Conservation (phyloP, 768 basidiomycete genomes). For the Lactarius quietus region DNA sequence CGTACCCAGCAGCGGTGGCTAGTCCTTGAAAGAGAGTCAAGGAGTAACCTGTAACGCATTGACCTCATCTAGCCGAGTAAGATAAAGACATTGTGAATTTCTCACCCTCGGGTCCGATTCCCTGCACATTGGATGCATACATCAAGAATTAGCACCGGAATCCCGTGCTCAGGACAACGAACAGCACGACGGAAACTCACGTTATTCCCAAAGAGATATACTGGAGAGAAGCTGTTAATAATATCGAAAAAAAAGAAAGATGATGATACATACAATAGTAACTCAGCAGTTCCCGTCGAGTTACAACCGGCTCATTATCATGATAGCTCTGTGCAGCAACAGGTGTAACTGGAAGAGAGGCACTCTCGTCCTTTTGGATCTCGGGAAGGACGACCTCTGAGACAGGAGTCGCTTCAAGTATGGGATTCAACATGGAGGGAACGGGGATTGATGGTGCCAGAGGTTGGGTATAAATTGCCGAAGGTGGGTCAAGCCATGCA, state of each 20-base stretch:
- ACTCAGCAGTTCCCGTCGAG: conserved; percentile 70
- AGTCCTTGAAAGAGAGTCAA: conserved; percentile 72
- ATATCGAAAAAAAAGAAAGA: conserved; percentile 38
- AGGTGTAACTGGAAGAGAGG: conserved; percentile 26
- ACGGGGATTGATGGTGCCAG: background rate
- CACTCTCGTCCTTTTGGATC: background rate
- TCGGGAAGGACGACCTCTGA: background rate
- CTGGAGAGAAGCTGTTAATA: conserved; percentile 36
- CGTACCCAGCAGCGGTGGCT: conserved; percentile 65
- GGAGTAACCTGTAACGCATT: conserved; percentile 42
- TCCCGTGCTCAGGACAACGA: background rate
- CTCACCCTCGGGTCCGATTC: conserved; percentile 52
- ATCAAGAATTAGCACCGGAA: conserved; percentile 22
- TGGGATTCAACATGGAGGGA: background rate
- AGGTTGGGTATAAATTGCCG: background rate
- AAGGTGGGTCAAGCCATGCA: too few relatives aligned
- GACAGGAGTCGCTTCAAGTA: background rate
- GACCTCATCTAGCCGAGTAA: background rate
- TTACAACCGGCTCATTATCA: conserved; percentile 70
- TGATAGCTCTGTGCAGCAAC: conserved; percentile 29
- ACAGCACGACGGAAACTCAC: conserved; percentile 36
- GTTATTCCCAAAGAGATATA: conserved; percentile 80
- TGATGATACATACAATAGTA: conserved; percentile 57
- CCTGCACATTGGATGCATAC: conserved; percentile 36
- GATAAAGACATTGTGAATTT: conserved; percentile 2